Conservation (phyloP, 2,329 filamentous ascomycete species). For the Ceratocystis cacaofunesta region DNA sequence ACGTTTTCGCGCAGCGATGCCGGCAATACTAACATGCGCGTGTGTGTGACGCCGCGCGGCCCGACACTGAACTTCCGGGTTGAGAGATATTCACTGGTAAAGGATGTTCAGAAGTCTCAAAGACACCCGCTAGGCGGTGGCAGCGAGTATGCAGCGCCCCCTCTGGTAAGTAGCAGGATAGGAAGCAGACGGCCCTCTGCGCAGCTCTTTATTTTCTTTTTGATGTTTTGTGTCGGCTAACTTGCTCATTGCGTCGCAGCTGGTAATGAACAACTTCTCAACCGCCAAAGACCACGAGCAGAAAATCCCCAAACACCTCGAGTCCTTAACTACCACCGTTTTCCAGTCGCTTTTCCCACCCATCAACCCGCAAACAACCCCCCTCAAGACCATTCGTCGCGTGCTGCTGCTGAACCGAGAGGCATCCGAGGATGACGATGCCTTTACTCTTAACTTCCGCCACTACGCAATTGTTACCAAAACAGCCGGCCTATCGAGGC, state of each 20-base stretch:
- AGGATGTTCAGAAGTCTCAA: slow-evolving; percentile 73
- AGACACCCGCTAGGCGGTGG: slow-evolving; percentile 69
- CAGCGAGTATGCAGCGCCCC: slow-evolving; percentile 73
- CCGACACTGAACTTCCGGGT: slow-evolving; percentile 90
- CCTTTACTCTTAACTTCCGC: slow-evolving; percentile 72
- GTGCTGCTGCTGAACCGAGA: slow-evolving; percentile 85
- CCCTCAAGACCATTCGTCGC: slow-evolving; percentile 80
- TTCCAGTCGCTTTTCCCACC: slow-evolving; percentile 95
- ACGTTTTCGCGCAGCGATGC: slow-evolving; percentile 81
- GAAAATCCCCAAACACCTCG: slow-evolving; percentile 82
- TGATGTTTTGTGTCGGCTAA: neutral
- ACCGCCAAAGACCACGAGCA: slow-evolving; percentile 44
- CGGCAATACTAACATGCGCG: slow-evolving; percentile 82
- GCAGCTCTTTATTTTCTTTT: neutral
- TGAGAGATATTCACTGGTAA: slow-evolving; percentile 85
- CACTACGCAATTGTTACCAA: slow-evolving; percentile 95
- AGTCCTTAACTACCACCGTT: slow-evolving; percentile 79
- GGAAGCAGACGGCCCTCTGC: neutral
- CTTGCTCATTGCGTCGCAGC: slow-evolving; percentile 27
- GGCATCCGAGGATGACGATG: slow-evolving; percentile 41
- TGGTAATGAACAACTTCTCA: slow-evolving; percentile 97
- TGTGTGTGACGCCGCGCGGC: slow-evolving; percentile 75
- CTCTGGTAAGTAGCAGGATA: slow-evolving; percentile 41
- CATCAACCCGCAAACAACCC: slow-evolving; percentile 81
- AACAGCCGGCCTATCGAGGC: slow-evolving; percentile 67